Evolutionary conservation across 2,329 filamentous ascomycete genomes (phyloP), one percentile per base, ranked within the genome.

Genomic region (Trichoderma afroharzianum): DNA sequence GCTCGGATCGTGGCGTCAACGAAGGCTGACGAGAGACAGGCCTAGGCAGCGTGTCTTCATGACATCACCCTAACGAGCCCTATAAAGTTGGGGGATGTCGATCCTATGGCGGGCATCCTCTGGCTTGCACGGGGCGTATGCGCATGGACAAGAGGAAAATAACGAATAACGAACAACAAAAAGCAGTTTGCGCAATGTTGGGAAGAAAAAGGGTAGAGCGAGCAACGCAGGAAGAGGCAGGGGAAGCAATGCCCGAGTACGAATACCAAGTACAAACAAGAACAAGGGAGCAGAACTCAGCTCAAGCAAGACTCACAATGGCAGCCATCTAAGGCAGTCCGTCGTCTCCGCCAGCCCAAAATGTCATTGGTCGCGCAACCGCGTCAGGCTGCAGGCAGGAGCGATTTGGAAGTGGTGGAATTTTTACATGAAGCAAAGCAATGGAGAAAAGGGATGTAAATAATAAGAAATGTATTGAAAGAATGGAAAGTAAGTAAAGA

Each of bases 221-320:
- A 64, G 7, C 15, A 26, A 28, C 18, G 26, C n/a, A 21, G n/a
- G 43, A 50, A 21, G 18, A 50, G 43, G 15, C 30, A 57, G 63
- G 50, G 64, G 36, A 50, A 57, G 53, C 63, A 33, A 33, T 15
- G n/a, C 15, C 32, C 30, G 21, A 47, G 39, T 50, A 62, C 12
- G 21, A 36, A 66, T n/a, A 43, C 21, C 39, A n/a, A 57, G 24
- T 11, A 8, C 21, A 71, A 28, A 57, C 24, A 21, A 30, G 58
- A 63, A 36, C 24, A 53, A 24, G n/a, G 43, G 24, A 39, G 62
- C 36, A 39, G 15, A 39, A 39, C 36, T 39, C 36, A n/a, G n/a
- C n/a, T n/a, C n/a, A n/a, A n/a, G n/a, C n/a, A 39, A 32, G 39
- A 76, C 79, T 81, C 74, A 81, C 79, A 76, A 81, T 76, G 70